Evolutionary conservation across 441 rosid genomes (phyloP), one percentile per base, ranked within the genome.

Genomic region (Raphanus hybrid): DNA sequence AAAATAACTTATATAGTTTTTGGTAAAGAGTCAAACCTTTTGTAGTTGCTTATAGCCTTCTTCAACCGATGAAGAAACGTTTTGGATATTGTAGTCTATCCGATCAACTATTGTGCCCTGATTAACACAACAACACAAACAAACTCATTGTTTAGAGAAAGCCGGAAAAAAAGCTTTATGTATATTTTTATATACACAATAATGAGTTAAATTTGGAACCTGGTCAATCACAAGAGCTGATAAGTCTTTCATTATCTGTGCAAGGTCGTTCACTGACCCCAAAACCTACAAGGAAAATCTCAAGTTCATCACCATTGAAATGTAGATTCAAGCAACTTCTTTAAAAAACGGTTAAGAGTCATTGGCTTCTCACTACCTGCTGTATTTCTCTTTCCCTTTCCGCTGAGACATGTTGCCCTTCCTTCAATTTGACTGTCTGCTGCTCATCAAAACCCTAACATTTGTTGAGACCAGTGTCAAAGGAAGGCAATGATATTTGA

Each of bases 71-170:
- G 93, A 81, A 37, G 96, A 93, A 6, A 91, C 97, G 75, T 90
- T 94, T 83, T 96, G 96, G 79, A 96, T 81, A 81, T 96, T 96
- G 81, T 92, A 85, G 77, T 94, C 99, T 86, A 96, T 91, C 61
- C 97, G 87, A 87, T 96, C 98, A 52, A 96, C 95, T 34, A 94
- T 91, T 0, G 98, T 92, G 6, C 99, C 99, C 97, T 96, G 91
- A 69, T 83, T 69, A 5, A 67, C 52, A 80, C 57, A 59, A 39
- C 2, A 75, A 45, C 1, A 35, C 9, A 54, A 54, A 32, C 2
- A 64, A 65, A 65, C 14, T 61, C 23, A 34, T 12, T 35, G 27
- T 57, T 58, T 16, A 65, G 23, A 14, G 10, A 12, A 2, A 45
- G 4, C 14, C n/a, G 67, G 59, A 23, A 82, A 0, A 6, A 1